These are phyloP conservation scores for Rhodotorula sphaerocarpa DNA, from an alignment of 768 basidiomycete genomes.

Conservation along the genomic window DNA sequence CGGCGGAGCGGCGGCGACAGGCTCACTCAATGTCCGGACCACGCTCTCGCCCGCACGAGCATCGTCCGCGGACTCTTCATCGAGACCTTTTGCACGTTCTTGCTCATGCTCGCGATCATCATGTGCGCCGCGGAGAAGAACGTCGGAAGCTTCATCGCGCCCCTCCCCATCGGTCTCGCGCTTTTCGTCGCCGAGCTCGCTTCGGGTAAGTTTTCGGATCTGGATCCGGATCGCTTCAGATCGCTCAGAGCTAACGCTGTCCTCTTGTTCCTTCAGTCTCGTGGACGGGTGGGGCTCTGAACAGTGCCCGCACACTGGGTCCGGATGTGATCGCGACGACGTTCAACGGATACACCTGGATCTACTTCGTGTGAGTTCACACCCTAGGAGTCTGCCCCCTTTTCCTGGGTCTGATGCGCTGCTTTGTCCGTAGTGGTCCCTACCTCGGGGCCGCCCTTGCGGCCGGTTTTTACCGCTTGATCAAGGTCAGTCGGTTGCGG, in stretches of 20 bases:
- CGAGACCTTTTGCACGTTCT: conserved; percentile 31
- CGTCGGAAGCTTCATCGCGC: conserved; percentile 46
- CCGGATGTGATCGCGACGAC: conserved; percentile 15
- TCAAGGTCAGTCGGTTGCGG: conserved; percentile 2
- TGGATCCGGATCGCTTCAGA: too few species aligned
- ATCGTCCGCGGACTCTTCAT: conserved; percentile 28
- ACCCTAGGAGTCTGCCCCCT: too few species aligned
- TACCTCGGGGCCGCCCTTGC: neutral
- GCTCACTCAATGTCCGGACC: conserved; percentile 10
- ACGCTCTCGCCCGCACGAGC: conserved; percentile 17
- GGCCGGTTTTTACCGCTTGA: conserved; percentile 11
- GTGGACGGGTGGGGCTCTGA: neutral
- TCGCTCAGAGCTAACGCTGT: too few species aligned
- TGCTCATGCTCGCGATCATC: conserved; percentile 32
- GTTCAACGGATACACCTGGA: conserved; percentile 30
- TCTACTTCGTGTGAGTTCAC: conserved; percentile 1
- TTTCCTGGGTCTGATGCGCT: too few species aligned
- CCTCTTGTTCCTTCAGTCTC: neutral
- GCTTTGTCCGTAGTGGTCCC: neutral
- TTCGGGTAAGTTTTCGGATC: conserved; percentile 1
- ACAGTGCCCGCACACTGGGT: conserved; percentile 5
- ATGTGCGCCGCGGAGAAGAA: conserved; percentile 36
- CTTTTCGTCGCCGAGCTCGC: conserved; percentile 33
- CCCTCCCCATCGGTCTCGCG: conserved; percentile 43
- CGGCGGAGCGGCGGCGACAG: too few species aligned